A percentile compares a stretch with the other conserved stretches of the same genome.
Evolutionary conservation across 306 rosid species (phyloP).

Genomic region (Astragalus membranaceus): DNA sequence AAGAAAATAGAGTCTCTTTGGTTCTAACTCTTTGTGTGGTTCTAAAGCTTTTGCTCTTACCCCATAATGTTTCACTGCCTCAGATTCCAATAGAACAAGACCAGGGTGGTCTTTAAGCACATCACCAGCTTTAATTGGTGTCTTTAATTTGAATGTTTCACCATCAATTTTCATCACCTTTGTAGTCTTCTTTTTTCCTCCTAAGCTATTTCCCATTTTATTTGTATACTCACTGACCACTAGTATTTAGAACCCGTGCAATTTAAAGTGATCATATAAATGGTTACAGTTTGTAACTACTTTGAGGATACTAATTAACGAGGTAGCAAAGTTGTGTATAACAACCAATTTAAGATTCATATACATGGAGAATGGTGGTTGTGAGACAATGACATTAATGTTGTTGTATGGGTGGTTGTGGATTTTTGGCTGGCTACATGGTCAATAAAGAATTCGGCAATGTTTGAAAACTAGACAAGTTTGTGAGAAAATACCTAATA

Average conservation of each 20-base stretch:
- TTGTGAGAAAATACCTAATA: slow-evolving; percentile 19
- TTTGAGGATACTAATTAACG: not conserved
- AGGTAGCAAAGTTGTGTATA: not conserved
- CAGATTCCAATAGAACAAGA: slow-evolving; percentile 64
- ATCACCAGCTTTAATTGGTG: slow-evolving; percentile 51
- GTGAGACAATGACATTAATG: slow-evolving; percentile 25
- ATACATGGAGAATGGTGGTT: slow-evolving; percentile 25
- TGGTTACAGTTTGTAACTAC: not conserved
- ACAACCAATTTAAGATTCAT: not conserved
- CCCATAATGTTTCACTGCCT: slow-evolving; percentile 79
- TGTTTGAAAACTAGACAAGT: slow-evolving; percentile 16
- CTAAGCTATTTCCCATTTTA: slow-evolving; percentile 73
- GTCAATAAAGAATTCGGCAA: slow-evolving; percentile 70
- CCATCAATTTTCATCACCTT: slow-evolving; percentile 87
- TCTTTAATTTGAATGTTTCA: slow-evolving; percentile 59
- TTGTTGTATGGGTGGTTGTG: slow-evolving; percentile 29
- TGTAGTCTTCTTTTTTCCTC: slow-evolving; percentile 52
- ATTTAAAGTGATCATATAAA: too few relatives aligned
- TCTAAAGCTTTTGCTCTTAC: slow-evolving; percentile 65
- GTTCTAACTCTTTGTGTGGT: slow-evolving; percentile 31
- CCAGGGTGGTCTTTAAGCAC: slow-evolving; percentile 59
- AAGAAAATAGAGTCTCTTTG: slow-evolving; percentile 68
- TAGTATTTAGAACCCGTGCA: too few relatives aligned
- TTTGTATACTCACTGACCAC: too few relatives aligned
- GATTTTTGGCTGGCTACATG: slow-evolving; percentile 2